phyloP scores from a whole-genome alignment of 2,329 filamentous ascomycete species.

The Colletotrichum phormii region DNA sequence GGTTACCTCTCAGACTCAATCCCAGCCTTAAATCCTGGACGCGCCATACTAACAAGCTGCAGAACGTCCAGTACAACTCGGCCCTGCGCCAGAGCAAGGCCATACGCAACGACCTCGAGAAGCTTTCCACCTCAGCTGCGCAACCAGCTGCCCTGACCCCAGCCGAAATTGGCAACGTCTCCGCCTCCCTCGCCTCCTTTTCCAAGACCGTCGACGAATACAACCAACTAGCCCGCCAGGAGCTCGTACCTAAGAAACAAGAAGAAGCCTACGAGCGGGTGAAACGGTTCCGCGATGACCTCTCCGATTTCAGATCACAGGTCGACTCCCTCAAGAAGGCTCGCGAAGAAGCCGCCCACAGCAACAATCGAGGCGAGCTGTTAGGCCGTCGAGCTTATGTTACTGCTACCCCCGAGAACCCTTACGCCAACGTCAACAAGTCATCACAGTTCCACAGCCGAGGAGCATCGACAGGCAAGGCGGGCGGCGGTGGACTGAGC shows the following conservation, averaged over 20 bases:
- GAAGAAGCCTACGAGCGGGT: slow-evolving; percentile 89
- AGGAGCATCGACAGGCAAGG: slow-evolving; percentile 53
- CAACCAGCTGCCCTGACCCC: slow-evolving; percentile 72
- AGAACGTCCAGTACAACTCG: slow-evolving; percentile 89
- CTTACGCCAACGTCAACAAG: slow-evolving; percentile 74
- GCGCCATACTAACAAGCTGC: slow-evolving; percentile 43
- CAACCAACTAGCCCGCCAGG: slow-evolving; percentile 83
- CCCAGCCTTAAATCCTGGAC: background rate
- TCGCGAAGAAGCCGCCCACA: slow-evolving; percentile 78
- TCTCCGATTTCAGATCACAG: slow-evolving; percentile 81
- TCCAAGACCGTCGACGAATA: slow-evolving; percentile 95
- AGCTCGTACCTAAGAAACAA: slow-evolving; percentile 90
- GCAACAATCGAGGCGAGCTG: slow-evolving; percentile 79
- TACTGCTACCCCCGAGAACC: slow-evolving; percentile 88
- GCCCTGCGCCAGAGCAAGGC: slow-evolving; percentile 86
- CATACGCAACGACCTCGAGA: slow-evolving; percentile 80
- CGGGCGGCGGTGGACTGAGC: slow-evolving; percentile 51
- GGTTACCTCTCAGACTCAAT: background rate
- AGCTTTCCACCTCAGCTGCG: slow-evolving; percentile 70
- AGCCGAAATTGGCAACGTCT: slow-evolving; percentile 72
- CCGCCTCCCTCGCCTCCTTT: slow-evolving; percentile 83
- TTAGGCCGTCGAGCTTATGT: slow-evolving; percentile 86
- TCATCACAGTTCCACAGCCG: slow-evolving; percentile 51
- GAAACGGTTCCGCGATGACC: slow-evolving; percentile 85
- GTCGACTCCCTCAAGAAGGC: slow-evolving; percentile 83